phyloP scores from a whole-genome alignment of 2,329 filamentous ascomycete genomes.

The Leptoxyphium fumago region DNA sequence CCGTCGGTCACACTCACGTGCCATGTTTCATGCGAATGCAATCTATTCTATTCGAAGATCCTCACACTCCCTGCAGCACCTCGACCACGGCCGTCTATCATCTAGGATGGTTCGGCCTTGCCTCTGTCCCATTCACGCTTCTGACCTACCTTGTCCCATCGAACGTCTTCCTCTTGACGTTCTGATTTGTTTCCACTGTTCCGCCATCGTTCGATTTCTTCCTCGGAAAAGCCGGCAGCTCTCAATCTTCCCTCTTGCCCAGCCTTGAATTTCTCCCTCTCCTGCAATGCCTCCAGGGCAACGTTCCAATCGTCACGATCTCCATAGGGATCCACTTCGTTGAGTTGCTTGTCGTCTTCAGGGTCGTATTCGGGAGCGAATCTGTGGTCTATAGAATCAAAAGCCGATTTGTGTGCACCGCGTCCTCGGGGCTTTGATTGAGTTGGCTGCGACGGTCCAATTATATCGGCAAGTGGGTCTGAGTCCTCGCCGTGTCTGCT shows the following conservation, averaged over 20 bases:
- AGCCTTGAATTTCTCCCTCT: slow-evolving; percentile 64
- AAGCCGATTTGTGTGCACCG: slow-evolving; percentile 47
- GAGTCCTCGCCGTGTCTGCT: slow-evolving; percentile 28
- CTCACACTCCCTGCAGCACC: too few relatives aligned
- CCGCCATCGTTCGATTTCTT: slow-evolving; percentile 59
- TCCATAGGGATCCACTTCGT: slow-evolving; percentile 26
- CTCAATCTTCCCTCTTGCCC: slow-evolving; percentile 62
- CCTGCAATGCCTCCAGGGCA: slow-evolving; percentile 60
- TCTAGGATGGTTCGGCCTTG: slow-evolving; percentile 29
- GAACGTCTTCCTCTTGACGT: slow-evolving; percentile 36
- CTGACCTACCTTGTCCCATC: slow-evolving; percentile 31
- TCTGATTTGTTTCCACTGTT: slow-evolving; percentile 49
- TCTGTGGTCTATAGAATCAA: slow-evolving; percentile 51
- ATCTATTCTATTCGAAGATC: too few relatives aligned
- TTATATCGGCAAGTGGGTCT: slow-evolving; percentile 59
- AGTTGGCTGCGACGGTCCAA: slow-evolving; percentile 48
- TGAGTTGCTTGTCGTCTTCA: slow-evolving; percentile 35
- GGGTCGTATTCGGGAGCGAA: slow-evolving; percentile 57
- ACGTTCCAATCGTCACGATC: slow-evolving; percentile 60
- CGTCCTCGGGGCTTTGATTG: slow-evolving; percentile 44
- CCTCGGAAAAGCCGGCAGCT: slow-evolving; percentile 63
- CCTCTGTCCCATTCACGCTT: slow-evolving; percentile 53
- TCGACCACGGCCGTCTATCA: too few relatives aligned
- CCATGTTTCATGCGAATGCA: too few relatives aligned
- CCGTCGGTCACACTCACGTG: too few relatives aligned